phyloP scores from a whole-genome alignment of 1,284 basidiomycete genomes.

The Heliocybe sulcata region DNA sequence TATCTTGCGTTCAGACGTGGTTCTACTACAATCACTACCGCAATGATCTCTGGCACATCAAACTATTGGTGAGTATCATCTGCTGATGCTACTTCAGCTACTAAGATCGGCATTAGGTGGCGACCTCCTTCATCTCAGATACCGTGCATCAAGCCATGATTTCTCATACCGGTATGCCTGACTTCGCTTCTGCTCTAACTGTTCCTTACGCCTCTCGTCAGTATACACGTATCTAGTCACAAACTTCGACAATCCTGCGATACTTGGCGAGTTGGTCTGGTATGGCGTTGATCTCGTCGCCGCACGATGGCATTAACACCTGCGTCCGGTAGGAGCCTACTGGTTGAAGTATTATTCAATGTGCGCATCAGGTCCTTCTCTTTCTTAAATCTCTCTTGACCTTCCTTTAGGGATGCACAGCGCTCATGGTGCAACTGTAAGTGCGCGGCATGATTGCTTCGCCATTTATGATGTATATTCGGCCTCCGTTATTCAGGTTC shows the following conservation, averaged over 20 bases:
- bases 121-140: slow-evolving; percentile 38
- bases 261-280: slow-evolving; percentile 37
- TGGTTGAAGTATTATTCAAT: slow-evolving; percentile 49
- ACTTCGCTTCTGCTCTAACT: neutral
- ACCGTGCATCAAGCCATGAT: slow-evolving; percentile 49
- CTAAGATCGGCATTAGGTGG: slow-evolving; percentile 27
- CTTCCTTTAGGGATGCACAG: slow-evolving; percentile 37
- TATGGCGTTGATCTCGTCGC: slow-evolving; percentile 15
- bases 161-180: slow-evolving; percentile 37
- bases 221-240: slow-evolving; percentile 51
- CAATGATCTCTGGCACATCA: slow-evolving; percentile 43
- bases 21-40: slow-evolving; percentile 48
- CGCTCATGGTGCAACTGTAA: slow-evolving; percentile 45
- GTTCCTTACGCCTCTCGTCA: slow-evolving; percentile 14
- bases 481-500: slow-evolving; percentile 27
- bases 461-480: neutral
- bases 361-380: slow-evolving; percentile 20
- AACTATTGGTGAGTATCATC: slow-evolving; percentile 29
- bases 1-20: slow-evolving; percentile 37
- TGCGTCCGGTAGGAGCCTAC: slow-evolving; percentile 32
- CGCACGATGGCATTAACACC: neutral
- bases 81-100: neutral
- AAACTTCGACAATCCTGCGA: slow-evolving; percentile 30
- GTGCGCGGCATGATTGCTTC: slow-evolving; percentile 7
- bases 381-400: slow-evolving; percentile 3